Evolutionary conservation across 73 alveolate genomes (phyloP).

Genomic region (Paramecium tetraurelia): DNA sequence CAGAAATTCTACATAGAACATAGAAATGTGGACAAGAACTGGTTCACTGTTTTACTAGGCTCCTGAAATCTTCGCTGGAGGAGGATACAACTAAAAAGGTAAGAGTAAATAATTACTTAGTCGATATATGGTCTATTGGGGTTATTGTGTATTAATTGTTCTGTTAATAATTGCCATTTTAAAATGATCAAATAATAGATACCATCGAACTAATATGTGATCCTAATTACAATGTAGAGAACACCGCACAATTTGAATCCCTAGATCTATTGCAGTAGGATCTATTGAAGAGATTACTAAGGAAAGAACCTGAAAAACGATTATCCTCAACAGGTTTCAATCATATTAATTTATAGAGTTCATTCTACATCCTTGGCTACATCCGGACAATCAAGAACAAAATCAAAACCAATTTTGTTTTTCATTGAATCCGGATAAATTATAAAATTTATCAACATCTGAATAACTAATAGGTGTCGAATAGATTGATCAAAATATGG

Average conservation of each 20-base stretch:
- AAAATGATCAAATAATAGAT: neutral
- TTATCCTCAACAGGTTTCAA: constrained; percentile 7
- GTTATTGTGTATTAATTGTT: constrained; percentile 2
- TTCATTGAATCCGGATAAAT: neutral
- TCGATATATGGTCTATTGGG: constrained; percentile 48
- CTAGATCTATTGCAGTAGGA: neutral
- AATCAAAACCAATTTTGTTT: neutral
- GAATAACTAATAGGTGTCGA: neutral
- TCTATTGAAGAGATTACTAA: neutral
- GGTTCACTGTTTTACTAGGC: constrained; percentile 38
- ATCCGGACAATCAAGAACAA: neutral
- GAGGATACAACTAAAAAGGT: constrained; percentile 8
- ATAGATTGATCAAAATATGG: neutral
- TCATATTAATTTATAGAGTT: neutral
- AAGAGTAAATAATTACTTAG: neutral
- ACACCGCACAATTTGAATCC: neutral
- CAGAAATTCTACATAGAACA: neutral
- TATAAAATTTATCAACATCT: neutral
- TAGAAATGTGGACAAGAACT: constrained; percentile 46
- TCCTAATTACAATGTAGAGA: constrained; percentile 34
- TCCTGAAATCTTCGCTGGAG: constrained; percentile 40
- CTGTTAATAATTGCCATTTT: constrained; percentile 1
- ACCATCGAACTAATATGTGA: constrained; percentile 29
- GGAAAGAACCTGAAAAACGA: constrained; percentile 35
- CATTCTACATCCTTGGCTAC: neutral